A percentile compares a stretch with the other conserved stretches of the same genome.
These are phyloP conservation scores for Colletotrichum limetticola DNA, from an alignment of 2,329 filamentous ascomycete genomes.

Conservation along the genomic window DNA sequence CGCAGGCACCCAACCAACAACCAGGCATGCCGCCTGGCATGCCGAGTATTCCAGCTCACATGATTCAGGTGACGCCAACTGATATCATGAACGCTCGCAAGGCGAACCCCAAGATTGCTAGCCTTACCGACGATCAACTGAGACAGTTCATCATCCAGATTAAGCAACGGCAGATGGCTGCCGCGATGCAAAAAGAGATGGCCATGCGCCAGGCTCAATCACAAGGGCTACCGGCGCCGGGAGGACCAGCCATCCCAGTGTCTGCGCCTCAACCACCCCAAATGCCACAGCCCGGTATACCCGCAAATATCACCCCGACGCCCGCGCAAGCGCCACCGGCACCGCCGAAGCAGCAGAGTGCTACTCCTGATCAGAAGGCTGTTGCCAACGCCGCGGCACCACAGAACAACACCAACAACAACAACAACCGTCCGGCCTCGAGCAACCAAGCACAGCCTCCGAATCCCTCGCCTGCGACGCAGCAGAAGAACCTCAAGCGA, in stretches of 20 bases:
- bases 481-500: constrained; percentile 61
- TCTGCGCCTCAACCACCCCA: constrained; percentile 17
- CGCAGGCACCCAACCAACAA: constrained; percentile 29
- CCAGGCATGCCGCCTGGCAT: constrained; percentile 37
- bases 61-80: constrained; percentile 38
- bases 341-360: constrained; percentile 30
- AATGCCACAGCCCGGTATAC: constrained; percentile 18
- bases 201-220: constrained; percentile 29
- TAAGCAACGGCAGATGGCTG: constrained; percentile 30
- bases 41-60: constrained; percentile 35
- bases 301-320: constrained; percentile 11
- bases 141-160: constrained; percentile 31
- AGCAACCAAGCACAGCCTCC: constrained; percentile 49
- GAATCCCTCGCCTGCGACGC: constrained; percentile 50
- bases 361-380: constrained; percentile 37
- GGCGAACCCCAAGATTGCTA: constrained; percentile 36
- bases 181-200: constrained; percentile 34
- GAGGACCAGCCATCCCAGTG: background rate
- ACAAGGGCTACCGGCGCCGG: constrained; percentile 7
- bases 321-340: constrained; percentile 19
- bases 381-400: constrained; percentile 23
- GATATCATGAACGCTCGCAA: constrained; percentile 42
- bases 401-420: constrained; percentile 40
- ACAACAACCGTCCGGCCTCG: constrained; percentile 43
- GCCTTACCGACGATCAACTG: constrained; percentile 39